Evolutionary conservation across 2,329 filamentous ascomycete species (phyloP).

Genomic region (Arthrobotrys sphaeroides): DNA sequence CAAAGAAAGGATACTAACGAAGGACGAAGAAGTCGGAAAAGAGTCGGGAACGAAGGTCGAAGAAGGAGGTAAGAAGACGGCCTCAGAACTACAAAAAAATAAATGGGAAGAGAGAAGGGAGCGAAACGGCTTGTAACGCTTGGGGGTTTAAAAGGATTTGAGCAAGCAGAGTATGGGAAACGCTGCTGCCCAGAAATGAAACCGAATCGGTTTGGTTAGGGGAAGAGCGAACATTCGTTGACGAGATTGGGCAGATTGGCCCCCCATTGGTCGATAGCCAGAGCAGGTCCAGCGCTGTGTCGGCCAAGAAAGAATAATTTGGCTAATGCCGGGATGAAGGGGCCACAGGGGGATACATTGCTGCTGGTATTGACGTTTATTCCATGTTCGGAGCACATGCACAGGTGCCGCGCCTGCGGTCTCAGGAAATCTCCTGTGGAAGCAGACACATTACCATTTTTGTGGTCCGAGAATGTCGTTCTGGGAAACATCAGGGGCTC

Average conservation of each 20-base stretch:
- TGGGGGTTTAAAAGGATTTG: conserved; percentile 49
- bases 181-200: conserved; percentile 33
- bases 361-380: conserved; percentile 1
- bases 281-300: conserved; percentile 30
- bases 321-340: conserved; percentile 24
- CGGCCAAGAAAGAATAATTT: conserved; percentile 46
- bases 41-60: conserved; percentile 52
- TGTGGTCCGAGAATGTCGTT: not conserved
- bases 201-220: conserved; percentile 35
- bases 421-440: not conserved
- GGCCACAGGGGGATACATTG: conserved; percentile 19
- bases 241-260: conserved; percentile 12
- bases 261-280: not conserved
- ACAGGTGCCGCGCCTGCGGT: conserved; percentile 16
- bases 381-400: conserved; percentile 6
- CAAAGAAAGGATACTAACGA: conserved; percentile 36
- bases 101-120: conserved; percentile 16
- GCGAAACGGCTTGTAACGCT: conserved; percentile 43
- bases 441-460: conserved; percentile 4
- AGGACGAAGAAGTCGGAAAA: conserved; percentile 36
- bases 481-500: conserved; percentile 10
- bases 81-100: conserved; percentile 21
- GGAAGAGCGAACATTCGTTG: conserved; percentile 32
- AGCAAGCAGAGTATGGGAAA: conserved; percentile 15
- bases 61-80: conserved; percentile 40